Evolutionary conservation across 73 alveolate species (phyloP), one percentile per base, ranked within the genome.

Genomic region (Urostyla sp.): DNA sequence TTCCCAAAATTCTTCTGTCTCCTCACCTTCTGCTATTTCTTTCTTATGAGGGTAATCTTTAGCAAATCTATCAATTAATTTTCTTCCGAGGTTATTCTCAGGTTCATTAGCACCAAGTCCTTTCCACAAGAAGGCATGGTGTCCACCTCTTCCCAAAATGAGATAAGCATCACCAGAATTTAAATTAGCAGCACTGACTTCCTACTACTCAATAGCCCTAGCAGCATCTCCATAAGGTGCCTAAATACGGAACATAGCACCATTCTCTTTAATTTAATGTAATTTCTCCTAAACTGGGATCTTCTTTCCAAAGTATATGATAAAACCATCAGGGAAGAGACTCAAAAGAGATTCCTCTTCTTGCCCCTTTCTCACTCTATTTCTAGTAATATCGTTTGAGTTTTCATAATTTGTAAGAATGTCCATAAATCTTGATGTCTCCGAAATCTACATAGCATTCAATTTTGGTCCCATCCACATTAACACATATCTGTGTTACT

Each of bases 401-500:
- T 44, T 48, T 10, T 56, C 67, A 32, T 73, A 72, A 26, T 83
- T 57, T 0, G 87, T 74, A 0, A 83, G 28, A 24, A 34, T 35
- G 23, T 58, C 87, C 53, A 72, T 50, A 31, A 56, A 72, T 48
- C 54, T 56, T 8, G 63, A 52, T 5, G 73, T 52, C 7, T 48
- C 1, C 0, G 63, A 20, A 10, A 53, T 30, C 27, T 83, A 45
- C 8, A 57, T 67, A 23, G 51, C 18, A 15, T 49, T 57, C n/a
- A 72, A 37, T 45, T 73, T 72, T 1, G 69, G 75, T 2, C 91
- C 91, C 46, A 83, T 59, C 91, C 91, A 83, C 56, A 83, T 18
- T 16, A 72, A 20, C 53, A 83, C 52, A 46, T 56, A 83, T 4
- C 86, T 18, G 40, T 77, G 69, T 5, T 40, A 18, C 27, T 45